These are phyloP conservation scores for Cornus florida DNA, from an alignment of 148 eudicot species.

Conservation along the genomic window DNA sequence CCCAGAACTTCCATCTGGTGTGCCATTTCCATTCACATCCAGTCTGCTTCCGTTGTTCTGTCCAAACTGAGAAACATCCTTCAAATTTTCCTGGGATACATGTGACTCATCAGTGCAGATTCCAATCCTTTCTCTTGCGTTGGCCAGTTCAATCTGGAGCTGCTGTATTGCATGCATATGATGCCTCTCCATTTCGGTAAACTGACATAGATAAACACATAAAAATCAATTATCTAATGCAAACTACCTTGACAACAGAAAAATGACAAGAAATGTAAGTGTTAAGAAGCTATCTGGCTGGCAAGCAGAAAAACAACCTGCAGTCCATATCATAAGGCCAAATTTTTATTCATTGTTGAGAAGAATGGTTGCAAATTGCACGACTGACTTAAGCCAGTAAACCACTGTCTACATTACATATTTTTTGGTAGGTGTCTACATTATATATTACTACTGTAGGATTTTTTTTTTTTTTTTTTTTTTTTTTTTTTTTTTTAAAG, in stretches of 20 bases:
- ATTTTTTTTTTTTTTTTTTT: too few relatives aligned
- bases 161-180: constrained; percentile 76
- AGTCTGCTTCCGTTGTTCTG: constrained; percentile 51
- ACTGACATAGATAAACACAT: constrained; percentile 39
- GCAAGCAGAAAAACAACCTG: not conserved
- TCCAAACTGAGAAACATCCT: constrained; percentile 49
- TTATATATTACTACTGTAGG: not conserved
- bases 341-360: not conserved
- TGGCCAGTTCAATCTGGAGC: constrained; percentile 76
- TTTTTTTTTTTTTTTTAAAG: too few relatives aligned
- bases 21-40: constrained; percentile 50
- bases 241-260: not conserved
- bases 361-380: not conserved
- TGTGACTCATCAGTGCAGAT: constrained; percentile 39
- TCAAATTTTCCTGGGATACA: constrained; percentile 40
- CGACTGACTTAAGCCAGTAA: not conserved
- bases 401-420: not conserved
- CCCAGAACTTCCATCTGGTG: constrained; percentile 37
- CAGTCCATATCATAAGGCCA: not conserved
- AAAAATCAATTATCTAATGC: not conserved
- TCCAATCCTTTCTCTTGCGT: constrained; percentile 59
- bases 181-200: constrained; percentile 83
- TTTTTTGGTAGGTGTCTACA: not conserved
- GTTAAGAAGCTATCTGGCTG: not conserved
- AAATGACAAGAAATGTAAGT: not conserved